Evolutionary conservation across 2,329 filamentous ascomycete genomes (phyloP), one percentile per base, ranked within the genome.

Genomic region (Plectosphaerella cucumerina): DNA sequence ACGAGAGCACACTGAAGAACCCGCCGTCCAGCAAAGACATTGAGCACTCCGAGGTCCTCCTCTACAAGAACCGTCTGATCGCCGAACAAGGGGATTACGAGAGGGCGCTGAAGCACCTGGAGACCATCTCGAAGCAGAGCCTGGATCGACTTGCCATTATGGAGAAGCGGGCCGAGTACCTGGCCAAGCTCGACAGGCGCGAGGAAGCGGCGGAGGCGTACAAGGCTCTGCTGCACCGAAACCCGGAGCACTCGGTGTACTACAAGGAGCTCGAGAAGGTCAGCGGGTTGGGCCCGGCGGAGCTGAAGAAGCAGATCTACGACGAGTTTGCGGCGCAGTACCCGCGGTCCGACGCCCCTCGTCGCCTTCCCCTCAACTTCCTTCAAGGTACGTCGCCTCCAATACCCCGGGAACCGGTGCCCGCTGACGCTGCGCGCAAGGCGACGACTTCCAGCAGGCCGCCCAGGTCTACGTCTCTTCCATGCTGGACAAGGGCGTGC

Each of bases 21-120:
- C 81, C 86, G 10, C 90, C 91, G 1, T 80, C 85, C 12, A 86
- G 87, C 64, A 76, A 80, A 46, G 93, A 97, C 65, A 81, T 93
- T 63, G 94, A 99, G 70, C 89, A 97, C 69, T 94, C 92, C 31
- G 94, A 99, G 72, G 90, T 93, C 43, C 77, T 90, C 52, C 77
- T 99, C 72, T 99, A 99, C 76, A 97, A 96, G 72, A 99, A 97
- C 71, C 82, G 80, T 44, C 85, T 99, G 62, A 97, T 99, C 65
- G 90, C 90, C 35, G 95, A 97, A 71, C 83, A 85, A 52, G 92
- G 92, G 15, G 87, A 97, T 58, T 80, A 85, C 47, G 78, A 95
- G 62, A 83, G 87, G 62, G 94, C 94, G 5, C 72, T 97, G 63
- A 86, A 95, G 57, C 91, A 99, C 63, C 77, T 99, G 39, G 86